A percentile compares a stretch with the other conserved stretches of the same genome.
phyloP scores from a whole-genome alignment of 257 asterid species.

The Solanum corneliomulleri region DNA sequence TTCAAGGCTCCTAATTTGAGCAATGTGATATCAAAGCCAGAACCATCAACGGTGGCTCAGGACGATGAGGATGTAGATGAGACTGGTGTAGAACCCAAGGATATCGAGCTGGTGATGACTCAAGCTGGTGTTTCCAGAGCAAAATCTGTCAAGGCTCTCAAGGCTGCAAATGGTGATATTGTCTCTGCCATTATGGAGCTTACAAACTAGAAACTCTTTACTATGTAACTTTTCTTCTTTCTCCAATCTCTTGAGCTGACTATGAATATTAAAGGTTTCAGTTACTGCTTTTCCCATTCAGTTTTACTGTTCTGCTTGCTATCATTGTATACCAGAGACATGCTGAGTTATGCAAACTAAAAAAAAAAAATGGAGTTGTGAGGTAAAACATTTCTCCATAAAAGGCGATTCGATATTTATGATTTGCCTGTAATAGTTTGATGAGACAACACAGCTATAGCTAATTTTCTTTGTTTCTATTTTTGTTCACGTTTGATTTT shows the following conservation, averaged over 20 bases:
- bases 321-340: not conserved
- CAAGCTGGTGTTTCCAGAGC: slow-evolving; percentile 59
- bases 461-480: not conserved
- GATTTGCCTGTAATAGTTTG: not conserved
- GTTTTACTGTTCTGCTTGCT: not conserved
- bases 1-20: slow-evolving; percentile 42
- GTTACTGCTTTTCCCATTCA: not conserved
- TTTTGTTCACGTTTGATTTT: not conserved
- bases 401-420: not conserved
- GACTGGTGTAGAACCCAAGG: slow-evolving; percentile 53
- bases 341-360: not conserved
- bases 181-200: slow-evolving; percentile 73
- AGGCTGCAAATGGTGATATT: slow-evolving; percentile 61
- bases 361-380: not conserved
- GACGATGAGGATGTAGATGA: slow-evolving; percentile 68
- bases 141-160: slow-evolving; percentile 56
- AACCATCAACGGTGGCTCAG: slow-evolving; percentile 31
- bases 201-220: slow-evolving; percentile 28
- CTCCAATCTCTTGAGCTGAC: not conserved
- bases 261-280: not conserved
- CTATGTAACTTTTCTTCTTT: not conserved
- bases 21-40: slow-evolving; percentile 35
- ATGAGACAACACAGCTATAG: not conserved
- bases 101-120: slow-evolving; percentile 59
- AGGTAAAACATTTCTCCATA: not conserved